Evolutionary conservation across 768 basidiomycete species (phyloP).

Genomic region (Mycena pura): DNA sequence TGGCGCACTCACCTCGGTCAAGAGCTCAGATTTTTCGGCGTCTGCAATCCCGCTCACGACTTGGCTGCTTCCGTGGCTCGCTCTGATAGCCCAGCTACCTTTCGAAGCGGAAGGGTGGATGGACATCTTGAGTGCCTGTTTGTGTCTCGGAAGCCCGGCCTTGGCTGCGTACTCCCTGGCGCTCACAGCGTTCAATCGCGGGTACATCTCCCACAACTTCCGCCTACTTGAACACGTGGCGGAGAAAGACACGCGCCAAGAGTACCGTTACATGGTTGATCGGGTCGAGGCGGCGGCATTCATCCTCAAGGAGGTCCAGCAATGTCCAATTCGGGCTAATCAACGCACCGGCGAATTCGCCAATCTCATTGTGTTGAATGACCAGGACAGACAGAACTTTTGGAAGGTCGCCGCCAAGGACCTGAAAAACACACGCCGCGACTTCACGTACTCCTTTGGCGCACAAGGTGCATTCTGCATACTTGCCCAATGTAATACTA

Average conservation of each 20-base stretch:
- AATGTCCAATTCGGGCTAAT: slow-evolving; percentile 23
- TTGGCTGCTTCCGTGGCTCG: slow-evolving; percentile 28
- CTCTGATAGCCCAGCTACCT: slow-evolving; percentile 26
- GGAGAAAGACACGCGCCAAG: background rate
- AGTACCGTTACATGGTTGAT: slow-evolving; percentile 7
- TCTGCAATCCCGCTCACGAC: slow-evolving; percentile 15
- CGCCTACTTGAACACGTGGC: background rate
- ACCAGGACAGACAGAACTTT: slow-evolving; percentile 6
- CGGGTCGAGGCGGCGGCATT: slow-evolving; percentile 1
- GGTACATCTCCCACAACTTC: slow-evolving; percentile 11
- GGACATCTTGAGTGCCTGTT: slow-evolving; percentile 17
- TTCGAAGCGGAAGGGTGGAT: slow-evolving; percentile 21
- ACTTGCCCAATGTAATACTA: background rate
- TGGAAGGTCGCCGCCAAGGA: slow-evolving; percentile 21
- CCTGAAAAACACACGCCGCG: slow-evolving; percentile 21
- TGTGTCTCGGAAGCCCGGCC: slow-evolving; percentile 24
- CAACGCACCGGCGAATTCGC: slow-evolving; percentile 19
- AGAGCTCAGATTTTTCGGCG: slow-evolving; percentile 4
- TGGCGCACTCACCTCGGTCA: background rate
- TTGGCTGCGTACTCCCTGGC: slow-evolving; percentile 25
- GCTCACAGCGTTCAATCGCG: slow-evolving; percentile 23
- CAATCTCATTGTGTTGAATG: slow-evolving; percentile 15
- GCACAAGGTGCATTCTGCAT: slow-evolving; percentile 15
- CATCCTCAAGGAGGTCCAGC: slow-evolving; percentile 21
- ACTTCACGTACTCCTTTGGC: slow-evolving; percentile 18